Conservation (phyloP, 805 yeast species). For the Suhomyces sp. region DNA sequence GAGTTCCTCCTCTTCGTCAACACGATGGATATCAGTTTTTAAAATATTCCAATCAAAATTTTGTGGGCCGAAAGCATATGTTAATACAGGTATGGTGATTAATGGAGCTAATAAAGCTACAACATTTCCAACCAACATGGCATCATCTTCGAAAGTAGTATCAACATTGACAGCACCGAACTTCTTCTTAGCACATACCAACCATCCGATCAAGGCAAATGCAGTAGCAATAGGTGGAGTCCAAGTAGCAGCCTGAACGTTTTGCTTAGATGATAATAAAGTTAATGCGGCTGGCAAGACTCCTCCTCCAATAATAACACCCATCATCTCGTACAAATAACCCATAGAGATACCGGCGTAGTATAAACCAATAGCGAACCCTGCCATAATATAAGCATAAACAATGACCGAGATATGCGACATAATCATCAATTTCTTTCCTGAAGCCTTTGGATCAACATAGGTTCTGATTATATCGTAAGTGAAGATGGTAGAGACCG, state of each 20-base stretch:
- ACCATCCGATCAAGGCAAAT: conserved; percentile 65
- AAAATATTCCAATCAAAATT: conserved; percentile 71
- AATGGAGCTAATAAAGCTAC: conserved; percentile 77
- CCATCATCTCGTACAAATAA: conserved; percentile 84
- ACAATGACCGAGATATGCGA: conserved; percentile 67
- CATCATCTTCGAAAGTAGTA: conserved; percentile 76
- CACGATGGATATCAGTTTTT: conserved; percentile 54
- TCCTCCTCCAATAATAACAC: conserved; percentile 82
- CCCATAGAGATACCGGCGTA: conserved; percentile 87
- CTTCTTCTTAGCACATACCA: conserved; percentile 34
- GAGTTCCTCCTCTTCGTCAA: conserved; percentile 71
- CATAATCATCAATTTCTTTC: conserved; percentile 65
- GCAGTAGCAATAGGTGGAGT: conserved; percentile 80
- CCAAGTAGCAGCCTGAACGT: conserved; percentile 62
- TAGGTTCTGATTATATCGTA: conserved; percentile 84
- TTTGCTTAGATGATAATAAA: conserved; percentile 63
- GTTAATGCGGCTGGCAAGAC: conserved; percentile 76
- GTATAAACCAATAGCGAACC: conserved; percentile 76
- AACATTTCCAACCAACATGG: conserved; percentile 88
- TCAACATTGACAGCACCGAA: conserved; percentile 33
- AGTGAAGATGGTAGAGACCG: conserved; percentile 82
- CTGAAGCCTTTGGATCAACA: conserved; percentile 74
- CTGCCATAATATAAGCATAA: conserved; percentile 67
- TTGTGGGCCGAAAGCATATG: conserved; percentile 63
- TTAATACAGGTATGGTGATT: conserved; percentile 63